phyloP scores from a whole-genome alignment of 2,329 filamentous ascomycete species.

The Aspergillus pseudoglaucus region DNA sequence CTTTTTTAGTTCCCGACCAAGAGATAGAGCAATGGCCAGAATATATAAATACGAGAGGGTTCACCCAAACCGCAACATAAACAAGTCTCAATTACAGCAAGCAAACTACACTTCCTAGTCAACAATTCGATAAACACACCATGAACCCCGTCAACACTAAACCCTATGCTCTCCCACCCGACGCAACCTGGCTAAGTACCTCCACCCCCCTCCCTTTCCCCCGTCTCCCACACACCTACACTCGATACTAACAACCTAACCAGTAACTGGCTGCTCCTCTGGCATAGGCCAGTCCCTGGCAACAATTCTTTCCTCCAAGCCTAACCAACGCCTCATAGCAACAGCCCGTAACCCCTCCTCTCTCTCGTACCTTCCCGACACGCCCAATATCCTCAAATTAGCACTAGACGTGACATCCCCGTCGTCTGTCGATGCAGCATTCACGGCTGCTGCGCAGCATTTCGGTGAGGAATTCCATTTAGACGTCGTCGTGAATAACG shows the following conservation, averaged over 20 bases:
- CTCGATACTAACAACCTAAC: conserved; percentile 6
- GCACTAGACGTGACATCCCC: conserved; percentile 44
- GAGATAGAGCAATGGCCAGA: too few relatives aligned
- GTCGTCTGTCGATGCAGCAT: conserved; percentile 29
- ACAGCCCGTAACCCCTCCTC: conserved; percentile 41
- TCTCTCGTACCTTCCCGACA: conserved; percentile 38
- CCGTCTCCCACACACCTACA: too few relatives aligned
- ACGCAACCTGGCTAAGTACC: conserved; percentile 36
- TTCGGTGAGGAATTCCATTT: conserved; percentile 30
- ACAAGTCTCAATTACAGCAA: too few relatives aligned
- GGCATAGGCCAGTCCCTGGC: conserved; percentile 43
- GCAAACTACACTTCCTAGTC: too few relatives aligned
- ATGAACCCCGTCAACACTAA: background rate
- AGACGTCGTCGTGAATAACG: conserved; percentile 17
- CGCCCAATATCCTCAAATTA: conserved; percentile 39
- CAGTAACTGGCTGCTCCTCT: conserved; percentile 46
- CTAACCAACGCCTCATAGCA: conserved; percentile 39
- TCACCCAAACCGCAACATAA: too few relatives aligned
- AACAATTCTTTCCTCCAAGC: conserved; percentile 29
- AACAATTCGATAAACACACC: too few relatives aligned
- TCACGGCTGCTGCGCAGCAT: conserved; percentile 23
- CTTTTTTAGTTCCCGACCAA: too few relatives aligned
- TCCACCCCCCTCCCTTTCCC: too few relatives aligned
- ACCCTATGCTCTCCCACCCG: conserved; percentile 1
- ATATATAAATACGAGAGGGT: too few relatives aligned